Conservation (phyloP, 2,329 filamentous ascomycete genomes). For the Chaetoscypha palmicola region DNA sequence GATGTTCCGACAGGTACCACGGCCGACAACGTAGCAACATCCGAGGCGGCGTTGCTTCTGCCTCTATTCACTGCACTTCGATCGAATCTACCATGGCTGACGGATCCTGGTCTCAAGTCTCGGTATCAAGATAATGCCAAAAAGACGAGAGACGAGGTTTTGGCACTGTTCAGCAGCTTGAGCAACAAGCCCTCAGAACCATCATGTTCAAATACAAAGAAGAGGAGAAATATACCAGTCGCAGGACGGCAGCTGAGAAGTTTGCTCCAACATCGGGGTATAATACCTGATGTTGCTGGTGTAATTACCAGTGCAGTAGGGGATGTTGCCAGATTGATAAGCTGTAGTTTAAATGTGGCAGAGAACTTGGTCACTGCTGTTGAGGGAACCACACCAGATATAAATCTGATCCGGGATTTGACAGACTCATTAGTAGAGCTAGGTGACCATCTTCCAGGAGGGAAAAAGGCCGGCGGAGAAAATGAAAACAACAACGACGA, state of each 20-base stretch:
- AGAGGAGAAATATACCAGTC: conserved; percentile 4
- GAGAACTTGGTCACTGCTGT: conserved; percentile 10
- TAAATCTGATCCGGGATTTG: conserved; percentile 7
- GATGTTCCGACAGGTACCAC: conserved; percentile 4
- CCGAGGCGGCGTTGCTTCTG: conserved; percentile 4
- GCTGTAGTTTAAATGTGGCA: conserved; percentile 9
- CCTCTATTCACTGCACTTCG: conserved; percentile 6
- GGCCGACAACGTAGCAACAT: conserved; percentile 4
- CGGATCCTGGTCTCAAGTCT: conserved; percentile 6
- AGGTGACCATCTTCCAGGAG: conserved; percentile 6
- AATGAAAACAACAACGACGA: too few relatives aligned
- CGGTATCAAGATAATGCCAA: conserved; percentile 8
- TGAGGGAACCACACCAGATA: conserved; percentile 1
- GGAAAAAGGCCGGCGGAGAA: too few relatives aligned
- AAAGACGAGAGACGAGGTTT: conserved; percentile 1
- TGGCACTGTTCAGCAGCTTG: conserved; percentile 5
- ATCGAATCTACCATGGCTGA: conserved; percentile 9
- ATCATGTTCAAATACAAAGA: conserved; percentile 8
- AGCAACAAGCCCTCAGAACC: conserved; percentile 1
- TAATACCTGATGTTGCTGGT: not conserved
- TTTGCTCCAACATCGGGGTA: conserved; percentile 6
- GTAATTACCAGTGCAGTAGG: conserved; percentile 1
- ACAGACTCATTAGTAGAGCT: conserved; percentile 11
- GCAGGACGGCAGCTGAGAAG: conserved; percentile 10
- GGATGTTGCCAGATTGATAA: conserved; percentile 10